Evolutionary conservation across 805 yeast genomes (phyloP), one percentile per base, ranked within the genome.

Genomic region (Yarrowia osloensis): DNA sequence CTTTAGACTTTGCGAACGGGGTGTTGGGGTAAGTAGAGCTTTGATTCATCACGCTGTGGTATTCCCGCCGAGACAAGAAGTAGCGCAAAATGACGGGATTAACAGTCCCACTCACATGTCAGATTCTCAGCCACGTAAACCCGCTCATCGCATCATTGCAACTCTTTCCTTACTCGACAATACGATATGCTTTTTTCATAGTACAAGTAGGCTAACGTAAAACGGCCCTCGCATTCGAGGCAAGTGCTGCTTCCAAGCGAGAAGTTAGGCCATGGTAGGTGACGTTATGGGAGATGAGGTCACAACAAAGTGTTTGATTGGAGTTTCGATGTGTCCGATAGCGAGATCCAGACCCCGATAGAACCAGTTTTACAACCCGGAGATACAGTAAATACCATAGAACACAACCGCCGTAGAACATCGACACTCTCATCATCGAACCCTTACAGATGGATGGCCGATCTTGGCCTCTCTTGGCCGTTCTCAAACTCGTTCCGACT

Each of bases 401-500:
- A n/a, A n/a, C n/a, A n/a, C n/a, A n/a, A n/a, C n/a, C n/a, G n/a
- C n/a, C n/a, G n/a, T n/a, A n/a, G n/a, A n/a, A n/a, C n/a, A n/a
- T n/a, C n/a, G n/a, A n/a, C n/a, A n/a, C n/a, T n/a, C n/a, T n/a
- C n/a, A n/a, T n/a, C 35, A 33, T 9, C 13, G 31, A 37, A 50
- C 57, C 57, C 57, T 50, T 50, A 50, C 57, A 50, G 57, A 26
- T 17, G n/a, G 4, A 13, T n/a, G 42, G 42, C 11, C 52, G 52
- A 46, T 46, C 52, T 15, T 44, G n/a, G n/a, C n/a, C n/a, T n/a
- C n/a, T n/a, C n/a, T n/a, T n/a, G 49, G 49, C 49, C 15, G 15
- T 9, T 44, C 49, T 39, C 26, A 42, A 8, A 12, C 6, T 39
- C 24, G 24, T 39, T 19, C 44, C n/a, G 44, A 39, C 44, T 19